Evolutionary conservation across 2,329 filamentous ascomycete genomes (phyloP).

Genomic region (Parascedosporium putredinis): DNA sequence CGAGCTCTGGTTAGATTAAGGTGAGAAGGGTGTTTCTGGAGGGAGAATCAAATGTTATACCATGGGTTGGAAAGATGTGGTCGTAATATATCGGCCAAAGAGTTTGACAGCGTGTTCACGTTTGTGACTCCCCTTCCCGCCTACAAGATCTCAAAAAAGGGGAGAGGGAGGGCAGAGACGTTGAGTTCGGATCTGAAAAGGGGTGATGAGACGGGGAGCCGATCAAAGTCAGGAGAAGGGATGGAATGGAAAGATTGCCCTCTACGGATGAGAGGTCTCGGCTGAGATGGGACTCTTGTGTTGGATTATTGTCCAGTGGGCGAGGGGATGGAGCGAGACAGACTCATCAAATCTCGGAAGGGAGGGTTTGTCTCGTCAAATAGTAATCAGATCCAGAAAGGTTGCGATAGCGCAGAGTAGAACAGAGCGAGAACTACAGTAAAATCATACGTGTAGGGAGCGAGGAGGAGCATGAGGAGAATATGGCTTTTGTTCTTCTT

Average conservation of each 20-base stretch:
- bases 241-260: not conserved
- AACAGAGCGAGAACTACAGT: too few relatives aligned
- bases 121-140: too few relatives aligned
- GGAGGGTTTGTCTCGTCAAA: too few relatives aligned
- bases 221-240: not conserved
- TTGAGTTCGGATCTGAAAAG: not conserved
- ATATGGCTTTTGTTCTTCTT: too few relatives aligned
- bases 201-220: not conserved
- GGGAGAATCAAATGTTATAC: not conserved
- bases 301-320: not conserved
- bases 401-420: too few relatives aligned
- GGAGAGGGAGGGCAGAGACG: not conserved
- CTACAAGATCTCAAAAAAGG: too few relatives aligned
- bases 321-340: not conserved
- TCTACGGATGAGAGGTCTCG: not conserved
- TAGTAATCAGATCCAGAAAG: too few relatives aligned
- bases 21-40: constrained; percentile 1
- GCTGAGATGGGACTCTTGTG: not conserved
- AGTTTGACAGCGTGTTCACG: too few relatives aligned
- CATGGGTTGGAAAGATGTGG: not conserved
- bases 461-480: too few relatives aligned
- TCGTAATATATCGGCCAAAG: too few relatives aligned
- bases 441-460: too few relatives aligned
- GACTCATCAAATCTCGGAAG: not conserved
- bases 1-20: not conserved